Percentiles rank a stretch among this genome's conserved stretches.
phyloP scores from a whole-genome alignment of 2,329 filamentous ascomycete genomes.

The Alternaria novae-zelandiae region DNA sequence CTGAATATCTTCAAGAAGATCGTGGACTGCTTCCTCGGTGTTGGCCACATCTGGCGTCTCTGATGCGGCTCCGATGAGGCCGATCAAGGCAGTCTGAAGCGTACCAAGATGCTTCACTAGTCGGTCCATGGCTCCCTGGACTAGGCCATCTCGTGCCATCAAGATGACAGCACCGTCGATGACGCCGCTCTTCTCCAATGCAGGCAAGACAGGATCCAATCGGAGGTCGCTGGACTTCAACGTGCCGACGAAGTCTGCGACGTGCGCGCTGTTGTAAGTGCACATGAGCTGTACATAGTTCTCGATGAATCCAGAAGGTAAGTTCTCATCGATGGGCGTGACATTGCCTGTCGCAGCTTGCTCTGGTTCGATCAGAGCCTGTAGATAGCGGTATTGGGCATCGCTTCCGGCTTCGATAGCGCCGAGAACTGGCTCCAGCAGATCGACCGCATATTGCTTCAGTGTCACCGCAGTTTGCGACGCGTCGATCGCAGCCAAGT shows the following conservation, averaged over 20 bases:
- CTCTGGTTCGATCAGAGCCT: slow-evolving; percentile 73
- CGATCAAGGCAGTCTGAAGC: slow-evolving; percentile 77
- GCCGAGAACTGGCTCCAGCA: slow-evolving; percentile 71
- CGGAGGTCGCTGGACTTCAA: slow-evolving; percentile 79
- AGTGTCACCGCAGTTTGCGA: slow-evolving; percentile 70
- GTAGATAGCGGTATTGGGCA: slow-evolving; percentile 77
- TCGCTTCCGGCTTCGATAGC: slow-evolving; percentile 66
- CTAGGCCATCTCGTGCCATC: slow-evolving; percentile 85
- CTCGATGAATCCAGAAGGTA: slow-evolving; percentile 71
- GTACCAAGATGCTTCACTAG: slow-evolving; percentile 81
- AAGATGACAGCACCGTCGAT: slow-evolving; percentile 92
- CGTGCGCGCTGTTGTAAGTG: slow-evolving; percentile 78
- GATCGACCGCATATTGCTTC: slow-evolving; percentile 64
- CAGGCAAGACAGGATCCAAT: slow-evolving; percentile 80
- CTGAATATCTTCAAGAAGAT: slow-evolving; percentile 77
- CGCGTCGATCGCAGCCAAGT: slow-evolving; percentile 72
- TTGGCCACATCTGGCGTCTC: slow-evolving; percentile 63
- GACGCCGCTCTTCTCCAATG: slow-evolving; percentile 86
- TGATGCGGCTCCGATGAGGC: slow-evolving; percentile 69
- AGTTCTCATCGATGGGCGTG: slow-evolving; percentile 24
- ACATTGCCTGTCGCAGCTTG: slow-evolving; percentile 13
- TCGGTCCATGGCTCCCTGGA: slow-evolving; percentile 81
- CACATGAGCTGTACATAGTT: slow-evolving; percentile 92
- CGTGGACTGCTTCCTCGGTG: slow-evolving; percentile 71
- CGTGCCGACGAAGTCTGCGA: slow-evolving; percentile 81